A percentile compares a stretch with the other conserved stretches of the same genome.
These are phyloP conservation scores for Starmerella khaoyaiensis DNA, from an alignment of 805 yeast genomes.

Conservation along the genomic window DNA sequence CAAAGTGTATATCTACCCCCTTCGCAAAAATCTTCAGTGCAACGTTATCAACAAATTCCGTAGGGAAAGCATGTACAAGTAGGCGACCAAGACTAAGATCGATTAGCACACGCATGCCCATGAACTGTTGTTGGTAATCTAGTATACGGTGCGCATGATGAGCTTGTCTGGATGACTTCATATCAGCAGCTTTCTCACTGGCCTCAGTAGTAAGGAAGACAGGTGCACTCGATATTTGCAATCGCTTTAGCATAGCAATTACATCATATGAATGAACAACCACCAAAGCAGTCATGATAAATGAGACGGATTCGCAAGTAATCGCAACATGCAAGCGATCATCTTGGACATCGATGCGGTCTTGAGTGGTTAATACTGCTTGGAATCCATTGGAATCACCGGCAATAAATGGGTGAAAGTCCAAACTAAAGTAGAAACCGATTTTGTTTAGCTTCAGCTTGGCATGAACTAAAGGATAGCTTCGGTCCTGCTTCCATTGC, in stretches of 20 bases:
- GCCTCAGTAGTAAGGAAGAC: constrained; percentile 9
- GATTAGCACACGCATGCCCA: constrained; percentile 47
- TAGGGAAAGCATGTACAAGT: constrained; percentile 61
- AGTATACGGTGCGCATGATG: neutral
- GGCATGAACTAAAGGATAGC: constrained; percentile 55
- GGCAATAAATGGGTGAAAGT: constrained; percentile 72
- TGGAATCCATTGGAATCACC: constrained; percentile 38
- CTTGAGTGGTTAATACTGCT: constrained; percentile 56
- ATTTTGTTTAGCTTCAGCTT: constrained; percentile 44
- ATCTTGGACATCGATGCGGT: constrained; percentile 26
- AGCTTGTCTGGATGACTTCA: neutral
- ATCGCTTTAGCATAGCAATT: constrained; percentile 31
- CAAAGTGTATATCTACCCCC: constrained; percentile 24
- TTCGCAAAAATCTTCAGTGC: constrained; percentile 40
- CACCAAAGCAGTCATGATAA: constrained; percentile 70
- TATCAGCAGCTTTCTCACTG: constrained; percentile 1
- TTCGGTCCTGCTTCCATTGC: constrained; percentile 48
- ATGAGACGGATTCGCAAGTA: constrained; percentile 37
- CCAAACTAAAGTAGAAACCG: constrained; percentile 56
- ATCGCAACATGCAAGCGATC: constrained; percentile 39
- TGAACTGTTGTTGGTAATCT: neutral
- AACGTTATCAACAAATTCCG: constrained; percentile 62
- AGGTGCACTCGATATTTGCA: constrained; percentile 16
- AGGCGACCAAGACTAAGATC: constrained; percentile 47
- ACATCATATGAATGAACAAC: constrained; percentile 76